These are phyloP conservation scores for Hypoxylon crocopeplum DNA, from an alignment of 495 filamentous ascomycete species.

Conservation along the genomic window DNA sequence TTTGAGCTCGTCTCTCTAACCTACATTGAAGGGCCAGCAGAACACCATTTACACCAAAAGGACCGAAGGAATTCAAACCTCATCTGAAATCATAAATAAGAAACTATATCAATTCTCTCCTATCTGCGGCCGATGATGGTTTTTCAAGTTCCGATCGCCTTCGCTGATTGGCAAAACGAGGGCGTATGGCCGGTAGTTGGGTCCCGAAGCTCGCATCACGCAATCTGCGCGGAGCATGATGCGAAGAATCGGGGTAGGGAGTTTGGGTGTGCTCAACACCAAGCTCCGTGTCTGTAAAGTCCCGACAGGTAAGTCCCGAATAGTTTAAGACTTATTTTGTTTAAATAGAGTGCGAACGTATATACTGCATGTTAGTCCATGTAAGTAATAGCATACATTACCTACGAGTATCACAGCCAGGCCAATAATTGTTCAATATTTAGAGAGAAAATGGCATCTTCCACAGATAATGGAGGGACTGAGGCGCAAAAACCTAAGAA, in stretches of 20 bases:
- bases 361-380: too few relatives aligned
- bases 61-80: too few relatives aligned
- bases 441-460: slow-evolving; percentile 24
- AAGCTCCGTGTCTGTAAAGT: neutral
- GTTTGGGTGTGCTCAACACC: neutral
- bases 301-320: neutral
- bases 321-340: neutral
- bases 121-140: too few relatives aligned
- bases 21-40: too few relatives aligned
- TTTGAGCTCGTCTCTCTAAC: too few relatives aligned
- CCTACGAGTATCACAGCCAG: too few relatives aligned
- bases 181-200: neutral
- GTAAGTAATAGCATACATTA: too few relatives aligned
- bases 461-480: slow-evolving; percentile 3
- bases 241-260: slow-evolving; percentile 30
- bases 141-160: neutral
- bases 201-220: slow-evolving; percentile 28
- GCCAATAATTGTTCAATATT: too few relatives aligned
- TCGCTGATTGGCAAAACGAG: slow-evolving; percentile 1
- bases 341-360: too few relatives aligned
- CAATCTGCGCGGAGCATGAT: slow-evolving; percentile 36
- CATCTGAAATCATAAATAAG: too few relatives aligned
- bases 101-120: too few relatives aligned
- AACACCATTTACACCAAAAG: too few relatives aligned
- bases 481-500: slow-evolving; percentile 44